These are phyloP conservation scores for Recurvomyces mirabilis DNA, from an alignment of 495 filamentous ascomycete genomes.

Conservation along the genomic window DNA sequence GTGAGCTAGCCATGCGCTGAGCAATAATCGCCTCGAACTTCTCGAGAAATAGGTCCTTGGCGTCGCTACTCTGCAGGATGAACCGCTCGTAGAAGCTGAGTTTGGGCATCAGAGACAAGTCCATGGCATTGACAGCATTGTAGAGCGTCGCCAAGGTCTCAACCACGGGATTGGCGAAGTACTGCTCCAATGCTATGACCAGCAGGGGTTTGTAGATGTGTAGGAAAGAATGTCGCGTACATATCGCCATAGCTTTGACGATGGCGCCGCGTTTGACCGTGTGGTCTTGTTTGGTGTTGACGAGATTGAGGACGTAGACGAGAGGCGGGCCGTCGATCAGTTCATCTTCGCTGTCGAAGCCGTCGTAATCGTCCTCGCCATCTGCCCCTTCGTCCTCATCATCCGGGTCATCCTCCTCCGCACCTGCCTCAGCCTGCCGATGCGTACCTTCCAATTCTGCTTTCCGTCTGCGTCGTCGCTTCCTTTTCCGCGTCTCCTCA, in stretches of 20 bases:
- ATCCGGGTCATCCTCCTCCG: constrained; percentile 8
- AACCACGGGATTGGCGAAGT: constrained; percentile 83
- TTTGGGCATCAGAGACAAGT: constrained; percentile 84
- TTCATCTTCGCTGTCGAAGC: constrained; percentile 42
- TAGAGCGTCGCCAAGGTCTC: constrained; percentile 87
- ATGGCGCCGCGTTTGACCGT: constrained; percentile 82
- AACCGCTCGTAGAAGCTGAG: constrained; percentile 72
- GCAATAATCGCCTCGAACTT: constrained; percentile 95
- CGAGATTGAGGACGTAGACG: constrained; percentile 93
- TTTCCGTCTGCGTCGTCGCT: constrained; percentile 17
- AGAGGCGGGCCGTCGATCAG: constrained; percentile 73
- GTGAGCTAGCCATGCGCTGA: constrained; percentile 41
- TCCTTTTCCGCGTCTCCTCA: constrained; percentile 35
- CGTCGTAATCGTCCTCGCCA: constrained; percentile 44
- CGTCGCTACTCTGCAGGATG: constrained; percentile 80
- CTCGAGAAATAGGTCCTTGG: constrained; percentile 92
- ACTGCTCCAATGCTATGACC: constrained; percentile 89
- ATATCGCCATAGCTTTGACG: constrained; percentile 99
- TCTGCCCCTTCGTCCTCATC: constrained; percentile 39
- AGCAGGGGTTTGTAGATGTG: constrained; percentile 99
- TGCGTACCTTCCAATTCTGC: background rate
- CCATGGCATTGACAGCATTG: constrained; percentile 90
- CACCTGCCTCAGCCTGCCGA: constrained; percentile 3
- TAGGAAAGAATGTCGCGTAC: constrained; percentile 93
- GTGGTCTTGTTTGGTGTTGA: constrained; percentile 95